A percentile compares a stretch with the other conserved stretches of the same genome.
Evolutionary conservation across 148 eudicot genomes (phyloP).

Genomic region (Vaccinium macrocarpon): DNA sequence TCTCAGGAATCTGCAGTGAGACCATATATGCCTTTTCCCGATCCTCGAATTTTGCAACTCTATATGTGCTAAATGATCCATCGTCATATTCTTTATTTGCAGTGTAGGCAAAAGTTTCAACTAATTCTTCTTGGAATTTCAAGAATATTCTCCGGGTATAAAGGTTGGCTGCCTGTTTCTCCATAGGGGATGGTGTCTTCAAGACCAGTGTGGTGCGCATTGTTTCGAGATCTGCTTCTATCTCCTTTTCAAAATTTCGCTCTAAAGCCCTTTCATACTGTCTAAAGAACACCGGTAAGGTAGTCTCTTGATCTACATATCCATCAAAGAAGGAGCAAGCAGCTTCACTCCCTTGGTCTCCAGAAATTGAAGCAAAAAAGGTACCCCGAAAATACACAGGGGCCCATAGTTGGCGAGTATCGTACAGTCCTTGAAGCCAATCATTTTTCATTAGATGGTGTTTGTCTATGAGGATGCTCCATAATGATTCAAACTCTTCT

Average conservation of each 20-base stretch:
- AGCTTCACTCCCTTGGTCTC: slow-evolving; percentile 42
- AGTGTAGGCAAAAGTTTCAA: slow-evolving; percentile 91
- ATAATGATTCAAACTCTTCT: slow-evolving; percentile 80
- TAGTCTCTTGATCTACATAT: slow-evolving; percentile 69
- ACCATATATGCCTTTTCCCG: slow-evolving; percentile 61
- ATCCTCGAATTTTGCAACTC: slow-evolving; percentile 92
- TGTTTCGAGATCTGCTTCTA: slow-evolving; percentile 83
- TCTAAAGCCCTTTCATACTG: slow-evolving; percentile 93
- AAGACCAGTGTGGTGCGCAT: slow-evolving; percentile 56
- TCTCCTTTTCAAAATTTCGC: slow-evolving; percentile 64
- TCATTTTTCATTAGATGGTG: slow-evolving; percentile 68
- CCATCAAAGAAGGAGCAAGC: slow-evolving; percentile 67
- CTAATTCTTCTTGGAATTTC: slow-evolving; percentile 88
- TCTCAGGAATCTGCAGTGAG: slow-evolving; percentile 56
- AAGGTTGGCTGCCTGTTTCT: slow-evolving; percentile 78
- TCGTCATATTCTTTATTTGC: slow-evolving; percentile 76
- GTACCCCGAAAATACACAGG: slow-evolving; percentile 86
- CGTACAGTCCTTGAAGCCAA: slow-evolving; percentile 73
- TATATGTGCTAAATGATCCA: slow-evolving; percentile 56
- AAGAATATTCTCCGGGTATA: slow-evolving; percentile 75
- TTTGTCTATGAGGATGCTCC: slow-evolving; percentile 63
- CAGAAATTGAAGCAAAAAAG: slow-evolving; percentile 68
- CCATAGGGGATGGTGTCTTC: slow-evolving; percentile 96
- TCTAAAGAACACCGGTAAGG: slow-evolving; percentile 81
- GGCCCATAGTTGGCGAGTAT: slow-evolving; percentile 65